These are phyloP conservation scores for Chlorella variabilis DNA, from an alignment of 163 green algal genomes.

Conservation along the genomic window DNA sequence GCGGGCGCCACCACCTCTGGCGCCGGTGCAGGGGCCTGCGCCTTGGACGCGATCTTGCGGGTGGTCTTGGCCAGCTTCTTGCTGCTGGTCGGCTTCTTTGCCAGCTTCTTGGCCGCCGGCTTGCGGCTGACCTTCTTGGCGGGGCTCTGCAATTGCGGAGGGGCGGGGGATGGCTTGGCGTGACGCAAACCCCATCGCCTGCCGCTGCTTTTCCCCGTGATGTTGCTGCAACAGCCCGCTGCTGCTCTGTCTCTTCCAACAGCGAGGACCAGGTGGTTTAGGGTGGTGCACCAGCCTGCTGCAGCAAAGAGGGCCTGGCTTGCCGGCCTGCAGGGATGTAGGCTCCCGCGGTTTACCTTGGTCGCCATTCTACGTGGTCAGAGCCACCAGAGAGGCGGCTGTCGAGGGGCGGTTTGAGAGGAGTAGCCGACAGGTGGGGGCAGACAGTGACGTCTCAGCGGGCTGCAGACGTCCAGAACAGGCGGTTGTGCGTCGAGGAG, in stretches of 20 bases:
- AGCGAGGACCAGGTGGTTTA: too few relatives aligned
- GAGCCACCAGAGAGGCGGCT: background rate
- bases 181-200: too few relatives aligned
- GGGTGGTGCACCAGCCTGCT: too few relatives aligned
- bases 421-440: background rate
- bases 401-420: background rate
- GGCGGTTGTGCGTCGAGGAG: too few relatives aligned
- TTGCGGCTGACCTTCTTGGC: background rate
- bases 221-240: too few relatives aligned
- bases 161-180: too few relatives aligned
- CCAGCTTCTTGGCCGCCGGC: background rate
- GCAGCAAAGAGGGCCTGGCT: too few relatives aligned
- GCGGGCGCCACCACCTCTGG: background rate
- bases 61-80: conserved; percentile 45
- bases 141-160: background rate
- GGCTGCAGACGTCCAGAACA: background rate
- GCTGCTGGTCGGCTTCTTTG: conserved; percentile 13
- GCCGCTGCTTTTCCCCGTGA: too few relatives aligned
- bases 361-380: too few relatives aligned
- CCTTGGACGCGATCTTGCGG: background rate
- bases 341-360: too few relatives aligned
- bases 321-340: too few relatives aligned
- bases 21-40: conserved; percentile 2
- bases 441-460: background rate
- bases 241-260: too few relatives aligned